These are phyloP conservation scores for Trichosporon sp. DNA, from an alignment of 1,284 basidiomycete species.

Conservation along the genomic window DNA sequence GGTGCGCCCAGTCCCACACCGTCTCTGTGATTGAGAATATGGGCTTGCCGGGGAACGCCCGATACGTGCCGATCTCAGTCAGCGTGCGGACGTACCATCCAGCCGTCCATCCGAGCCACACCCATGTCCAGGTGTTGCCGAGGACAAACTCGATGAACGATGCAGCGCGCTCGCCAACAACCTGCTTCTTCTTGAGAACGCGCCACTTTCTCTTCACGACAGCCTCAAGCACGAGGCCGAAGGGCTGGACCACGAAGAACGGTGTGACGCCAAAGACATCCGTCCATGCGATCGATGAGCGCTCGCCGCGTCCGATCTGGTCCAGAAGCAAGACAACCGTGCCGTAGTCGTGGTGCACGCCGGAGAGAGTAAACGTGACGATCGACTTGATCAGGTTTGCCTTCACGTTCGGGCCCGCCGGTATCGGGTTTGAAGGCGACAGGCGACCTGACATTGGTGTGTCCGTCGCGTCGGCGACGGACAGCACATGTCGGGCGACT, in stretches of 20 bases:
- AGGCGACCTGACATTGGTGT: slow-evolving; percentile 9
- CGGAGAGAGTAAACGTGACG: slow-evolving; percentile 48
- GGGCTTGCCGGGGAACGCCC: slow-evolving; percentile 21
- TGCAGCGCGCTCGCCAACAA: slow-evolving; percentile 24
- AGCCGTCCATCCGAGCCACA: slow-evolving; percentile 50
- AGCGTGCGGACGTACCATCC: slow-evolving; percentile 45
- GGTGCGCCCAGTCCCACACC: slow-evolving; percentile 20
- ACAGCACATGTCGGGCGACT: neutral
- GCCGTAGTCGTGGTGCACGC: slow-evolving; percentile 47
- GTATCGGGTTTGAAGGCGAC: slow-evolving; percentile 9
- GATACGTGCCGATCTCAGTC: slow-evolving; percentile 38
- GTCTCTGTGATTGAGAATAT: slow-evolving; percentile 15
- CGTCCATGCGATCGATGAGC: slow-evolving; percentile 14
- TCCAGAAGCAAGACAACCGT: slow-evolving; percentile 37
- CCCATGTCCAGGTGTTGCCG: slow-evolving; percentile 50
- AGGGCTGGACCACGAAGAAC: slow-evolving; percentile 50
- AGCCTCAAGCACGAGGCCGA: slow-evolving; percentile 45
- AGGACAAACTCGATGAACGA: slow-evolving; percentile 41
- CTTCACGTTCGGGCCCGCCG: slow-evolving; percentile 20
- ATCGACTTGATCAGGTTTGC: slow-evolving; percentile 49
- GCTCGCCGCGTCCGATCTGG: slow-evolving; percentile 25
- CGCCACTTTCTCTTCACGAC: slow-evolving; percentile 41
- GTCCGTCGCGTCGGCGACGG: neutral
- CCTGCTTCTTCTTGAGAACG: slow-evolving; percentile 18
- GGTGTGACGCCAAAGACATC: slow-evolving; percentile 39